These are phyloP conservation scores for Myxozyma geophila DNA, from an alignment of 805 yeast genomes.

Conservation along the genomic window DNA sequence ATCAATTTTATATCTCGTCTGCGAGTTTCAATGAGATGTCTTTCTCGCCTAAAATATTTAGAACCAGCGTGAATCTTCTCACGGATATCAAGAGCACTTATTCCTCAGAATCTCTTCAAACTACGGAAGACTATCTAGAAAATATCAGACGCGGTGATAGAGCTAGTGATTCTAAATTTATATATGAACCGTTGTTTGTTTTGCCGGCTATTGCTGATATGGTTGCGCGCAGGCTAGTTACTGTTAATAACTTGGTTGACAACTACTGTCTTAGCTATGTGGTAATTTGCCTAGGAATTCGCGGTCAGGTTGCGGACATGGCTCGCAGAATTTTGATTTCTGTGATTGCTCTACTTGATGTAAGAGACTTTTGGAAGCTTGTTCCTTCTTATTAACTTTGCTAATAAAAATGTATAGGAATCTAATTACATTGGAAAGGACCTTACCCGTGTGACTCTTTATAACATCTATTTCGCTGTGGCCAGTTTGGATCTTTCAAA, in stretches of 20 bases:
- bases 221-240: slow-evolving; percentile 44
- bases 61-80: slow-evolving; percentile 41
- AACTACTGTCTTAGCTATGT: slow-evolving; percentile 59
- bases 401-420: slow-evolving; percentile 39
- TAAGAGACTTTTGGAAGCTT: slow-evolving; percentile 1
- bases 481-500: not conserved
- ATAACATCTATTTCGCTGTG: slow-evolving; percentile 39
- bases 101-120: not conserved
- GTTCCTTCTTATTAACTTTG: not conserved
- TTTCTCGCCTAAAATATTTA: slow-evolving; percentile 10
- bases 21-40: not conserved
- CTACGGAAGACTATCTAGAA: not conserved
- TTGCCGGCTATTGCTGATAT: slow-evolving; percentile 23
- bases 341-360: slow-evolving; percentile 15
- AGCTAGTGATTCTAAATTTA: not conserved
- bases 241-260: slow-evolving; percentile 62
- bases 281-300: slow-evolving; percentile 45
- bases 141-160: not conserved
- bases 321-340: slow-evolving; percentile 10
- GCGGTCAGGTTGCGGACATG: not conserved
- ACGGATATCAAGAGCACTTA: slow-evolving; percentile 69
- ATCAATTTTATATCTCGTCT: not conserved
- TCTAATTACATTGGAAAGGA: slow-evolving; percentile 60
- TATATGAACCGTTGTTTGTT: slow-evolving; percentile 30
- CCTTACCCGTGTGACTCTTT: slow-evolving; percentile 58